Percentiles rank a stretch among this genome's conserved stretches.
These are phyloP conservation scores for Diaporthe vexans DNA, from an alignment of 2,329 filamentous ascomycete genomes.

Conservation along the genomic window DNA sequence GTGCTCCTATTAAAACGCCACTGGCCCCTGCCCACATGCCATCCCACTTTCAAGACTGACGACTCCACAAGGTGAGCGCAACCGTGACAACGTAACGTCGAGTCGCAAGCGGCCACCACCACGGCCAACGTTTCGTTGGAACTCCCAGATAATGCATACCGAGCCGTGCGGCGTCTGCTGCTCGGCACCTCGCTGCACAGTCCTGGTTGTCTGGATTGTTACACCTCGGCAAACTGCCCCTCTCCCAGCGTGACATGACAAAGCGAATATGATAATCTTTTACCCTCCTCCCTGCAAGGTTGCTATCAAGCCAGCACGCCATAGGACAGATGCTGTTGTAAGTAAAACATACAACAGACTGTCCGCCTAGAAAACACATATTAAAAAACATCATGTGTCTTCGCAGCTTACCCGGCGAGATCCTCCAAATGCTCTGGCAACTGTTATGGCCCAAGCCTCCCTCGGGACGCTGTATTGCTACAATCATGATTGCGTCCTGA, in stretches of 20 bases:
- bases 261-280: not conserved
- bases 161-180: not conserved
- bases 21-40: not conserved
- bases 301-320: not conserved
- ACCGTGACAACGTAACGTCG: slow-evolving; percentile 30
- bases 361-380: not conserved
- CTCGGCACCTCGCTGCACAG: not conserved
- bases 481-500: not conserved
- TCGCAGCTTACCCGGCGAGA: not conserved
- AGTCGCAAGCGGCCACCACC: slow-evolving; percentile 15
- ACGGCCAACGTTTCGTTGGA: slow-evolving; percentile 20
- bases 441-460: not conserved
- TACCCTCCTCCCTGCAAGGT: not conserved
- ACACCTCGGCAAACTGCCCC: slow-evolving; percentile 21
- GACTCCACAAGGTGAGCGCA: slow-evolving; percentile 2
- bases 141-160: slow-evolving; percentile 3
- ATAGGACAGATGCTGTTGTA: not conserved
- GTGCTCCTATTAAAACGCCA: not conserved
- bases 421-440: slow-evolving; percentile 3
- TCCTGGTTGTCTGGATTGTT: slow-evolving; percentile 24
- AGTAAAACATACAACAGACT: not conserved
- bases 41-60: not conserved
- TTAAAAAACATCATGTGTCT: not conserved
- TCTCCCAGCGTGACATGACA: slow-evolving; percentile 1
- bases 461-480: slow-evolving; percentile 2